A percentile compares a stretch with the other conserved stretches of the same genome.
phyloP scores from a whole-genome alignment of 768 basidiomycete species.

The Hygrophoropsis aurantiaca region DNA sequence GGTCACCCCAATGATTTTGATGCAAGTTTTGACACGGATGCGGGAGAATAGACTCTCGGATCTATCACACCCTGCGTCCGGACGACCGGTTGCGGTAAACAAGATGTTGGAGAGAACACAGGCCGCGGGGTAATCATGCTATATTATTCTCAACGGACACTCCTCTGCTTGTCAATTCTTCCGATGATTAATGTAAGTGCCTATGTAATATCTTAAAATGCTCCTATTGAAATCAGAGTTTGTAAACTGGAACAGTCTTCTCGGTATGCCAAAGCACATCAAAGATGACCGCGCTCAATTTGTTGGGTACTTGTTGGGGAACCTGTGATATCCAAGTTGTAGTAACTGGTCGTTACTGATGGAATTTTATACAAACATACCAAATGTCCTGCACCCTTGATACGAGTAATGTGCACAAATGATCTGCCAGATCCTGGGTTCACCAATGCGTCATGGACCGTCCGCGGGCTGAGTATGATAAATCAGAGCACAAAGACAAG shows the following conservation, averaged over 20 bases:
- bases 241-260: too few relatives aligned
- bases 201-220: too few relatives aligned
- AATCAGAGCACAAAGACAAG: neutral
- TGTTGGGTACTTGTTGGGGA: conserved; percentile 24
- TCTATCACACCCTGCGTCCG: conserved; percentile 47
- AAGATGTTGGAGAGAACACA: conserved; percentile 74
- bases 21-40: conserved; percentile 61
- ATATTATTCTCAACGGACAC: too few relatives aligned
- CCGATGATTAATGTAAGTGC: too few relatives aligned
- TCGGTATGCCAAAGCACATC: conserved; percentile 13
- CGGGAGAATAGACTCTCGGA: conserved; percentile 63
- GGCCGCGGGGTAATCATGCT: conserved; percentile 49
- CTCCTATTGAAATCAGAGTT: too few relatives aligned
- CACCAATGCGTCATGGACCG: conserved; percentile 31
- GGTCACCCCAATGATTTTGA: conserved; percentile 60
- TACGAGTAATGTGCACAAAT: conserved; percentile 22
- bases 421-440: conserved; percentile 19
- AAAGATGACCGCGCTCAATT: conserved; percentile 24
- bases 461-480: conserved; percentile 22
- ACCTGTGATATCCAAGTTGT: conserved; percentile 13
- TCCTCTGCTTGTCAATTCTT: too few relatives aligned
- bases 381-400: conserved; percentile 31
- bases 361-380: conserved; percentile 14
- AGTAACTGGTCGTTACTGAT: neutral
- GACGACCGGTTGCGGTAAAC: conserved; percentile 58